phyloP scores from a whole-genome alignment of 441 rosid genomes.

The Eruca vesicaria region DNA sequence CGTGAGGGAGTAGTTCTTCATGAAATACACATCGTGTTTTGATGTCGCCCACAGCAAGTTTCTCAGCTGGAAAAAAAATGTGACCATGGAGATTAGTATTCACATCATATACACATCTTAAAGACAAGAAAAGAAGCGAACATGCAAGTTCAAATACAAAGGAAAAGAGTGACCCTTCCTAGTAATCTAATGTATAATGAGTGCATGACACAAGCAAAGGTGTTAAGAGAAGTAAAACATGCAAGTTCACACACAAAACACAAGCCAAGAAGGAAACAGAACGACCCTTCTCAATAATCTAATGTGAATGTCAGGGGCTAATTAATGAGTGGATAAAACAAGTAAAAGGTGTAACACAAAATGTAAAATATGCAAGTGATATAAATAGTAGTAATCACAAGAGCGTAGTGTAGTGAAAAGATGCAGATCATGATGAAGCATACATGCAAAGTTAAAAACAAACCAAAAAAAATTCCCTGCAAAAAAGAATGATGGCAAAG shows the following conservation, averaged over 20 bases:
- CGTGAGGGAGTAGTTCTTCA: slow-evolving; percentile 64
- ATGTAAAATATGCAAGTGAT: too few species aligned
- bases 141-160: neutral
- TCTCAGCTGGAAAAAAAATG: slow-evolving; percentile 43
- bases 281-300: neutral
- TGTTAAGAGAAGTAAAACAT: too few species aligned
- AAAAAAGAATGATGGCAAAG: slow-evolving; percentile 13
- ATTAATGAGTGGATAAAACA: neutral
- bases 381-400: too few species aligned
- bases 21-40: slow-evolving; percentile 60
- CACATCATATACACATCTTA: slow-evolving; percentile 12
- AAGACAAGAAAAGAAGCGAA: neutral
- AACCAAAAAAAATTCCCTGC: neutral
- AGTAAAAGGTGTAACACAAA: too few species aligned
- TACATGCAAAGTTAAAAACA: neutral
- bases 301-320: neutral
- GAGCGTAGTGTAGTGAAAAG: too few species aligned
- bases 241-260: too few species aligned
- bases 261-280: neutral
- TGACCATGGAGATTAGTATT: slow-evolving; percentile 10
- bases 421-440: too few species aligned
- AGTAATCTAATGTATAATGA: too few species aligned
- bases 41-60: slow-evolving; percentile 62
- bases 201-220: too few species aligned
- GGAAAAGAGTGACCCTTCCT: neutral